These are phyloP conservation scores for Lipomyces orientalis DNA, from an alignment of 805 yeast species.

Conservation along the genomic window DNA sequence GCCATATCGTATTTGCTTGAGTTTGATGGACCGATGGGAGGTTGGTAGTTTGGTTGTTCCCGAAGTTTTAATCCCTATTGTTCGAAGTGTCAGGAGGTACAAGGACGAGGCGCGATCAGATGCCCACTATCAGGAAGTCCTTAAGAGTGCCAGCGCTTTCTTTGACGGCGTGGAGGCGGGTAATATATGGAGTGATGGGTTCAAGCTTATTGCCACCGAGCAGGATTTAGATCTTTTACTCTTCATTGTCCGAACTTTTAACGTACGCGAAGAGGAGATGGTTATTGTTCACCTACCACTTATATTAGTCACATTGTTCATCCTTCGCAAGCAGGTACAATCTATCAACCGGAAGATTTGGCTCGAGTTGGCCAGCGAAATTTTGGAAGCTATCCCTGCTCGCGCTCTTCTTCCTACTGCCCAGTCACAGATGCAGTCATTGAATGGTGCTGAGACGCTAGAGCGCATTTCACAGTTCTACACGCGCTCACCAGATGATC, in stretches of 20 bases:
- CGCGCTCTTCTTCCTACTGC: constrained; percentile 64
- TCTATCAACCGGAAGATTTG: constrained; percentile 43
- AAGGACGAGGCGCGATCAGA: constrained; percentile 39
- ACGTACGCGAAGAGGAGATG: constrained; percentile 88
- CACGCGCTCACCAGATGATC: constrained; percentile 40
- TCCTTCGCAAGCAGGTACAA: constrained; percentile 16
- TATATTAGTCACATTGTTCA: constrained; percentile 52
- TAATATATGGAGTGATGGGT: constrained; percentile 73
- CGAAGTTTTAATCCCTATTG: constrained; percentile 65
- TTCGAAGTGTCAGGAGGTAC: constrained; percentile 54
- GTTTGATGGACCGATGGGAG: constrained; percentile 94
- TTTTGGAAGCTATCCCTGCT: constrained; percentile 65
- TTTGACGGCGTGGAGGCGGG: constrained; percentile 87
- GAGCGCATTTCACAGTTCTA: constrained; percentile 49
- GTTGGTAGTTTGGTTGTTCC: constrained; percentile 80
- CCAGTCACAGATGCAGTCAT: constrained; percentile 46
- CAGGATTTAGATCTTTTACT: constrained; percentile 55
- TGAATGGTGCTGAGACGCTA: constrained; percentile 39
- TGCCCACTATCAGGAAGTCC: constrained; percentile 51
- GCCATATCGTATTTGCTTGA: constrained; percentile 67
- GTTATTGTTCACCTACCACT: constrained; percentile 75
- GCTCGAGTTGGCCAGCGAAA: constrained; percentile 49
- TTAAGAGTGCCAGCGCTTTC: constrained; percentile 67
- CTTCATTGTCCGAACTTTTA: constrained; percentile 68
- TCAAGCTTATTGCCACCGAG: constrained; percentile 48